Conservation (phyloP, 208 protist species). For the Vickermania ingenoplastis region DNA sequence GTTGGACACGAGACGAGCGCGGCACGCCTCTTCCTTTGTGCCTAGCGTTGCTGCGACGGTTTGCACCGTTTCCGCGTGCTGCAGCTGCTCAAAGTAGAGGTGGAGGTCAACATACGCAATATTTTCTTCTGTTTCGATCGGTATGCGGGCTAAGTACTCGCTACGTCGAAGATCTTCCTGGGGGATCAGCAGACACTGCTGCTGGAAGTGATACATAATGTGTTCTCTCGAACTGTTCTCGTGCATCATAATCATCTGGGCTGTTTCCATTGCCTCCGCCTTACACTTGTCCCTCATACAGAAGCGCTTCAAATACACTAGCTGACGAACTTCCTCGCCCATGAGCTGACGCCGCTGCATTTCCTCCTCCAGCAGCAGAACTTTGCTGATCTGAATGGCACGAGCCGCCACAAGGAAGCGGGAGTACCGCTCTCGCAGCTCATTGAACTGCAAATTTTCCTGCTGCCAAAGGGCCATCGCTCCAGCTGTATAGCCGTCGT, state of each 20-base stretch:
- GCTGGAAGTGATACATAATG: conserved; percentile 3
- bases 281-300: background rate
- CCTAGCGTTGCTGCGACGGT: background rate
- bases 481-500: conserved; percentile 18
- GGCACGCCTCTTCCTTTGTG: conserved; percentile 1
- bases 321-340: conserved; percentile 12
- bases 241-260: background rate
- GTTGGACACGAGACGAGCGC: background rate
- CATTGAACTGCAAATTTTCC: conserved; percentile 23
- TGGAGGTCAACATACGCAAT: conserved; percentile 10
- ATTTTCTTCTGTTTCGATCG: conserved; percentile 13
- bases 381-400: conserved; percentile 5
- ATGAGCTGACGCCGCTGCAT: conserved; percentile 9
- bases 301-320: background rate
- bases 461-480: conserved; percentile 25
- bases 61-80: background rate
- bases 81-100: conserved; percentile 5
- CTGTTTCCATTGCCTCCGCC: conserved; percentile 3
- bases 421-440: conserved; percentile 14
- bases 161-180: conserved; percentile 1
- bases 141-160: conserved; percentile 8
- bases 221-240: conserved; percentile 3
- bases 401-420: conserved; percentile 13
- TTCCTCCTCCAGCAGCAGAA: conserved; percentile 16
- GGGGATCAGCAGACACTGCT: background rate